Evolutionary conservation across 495 filamentous ascomycete genomes (phyloP).

Genomic region (Lepraria neglecta): DNA sequence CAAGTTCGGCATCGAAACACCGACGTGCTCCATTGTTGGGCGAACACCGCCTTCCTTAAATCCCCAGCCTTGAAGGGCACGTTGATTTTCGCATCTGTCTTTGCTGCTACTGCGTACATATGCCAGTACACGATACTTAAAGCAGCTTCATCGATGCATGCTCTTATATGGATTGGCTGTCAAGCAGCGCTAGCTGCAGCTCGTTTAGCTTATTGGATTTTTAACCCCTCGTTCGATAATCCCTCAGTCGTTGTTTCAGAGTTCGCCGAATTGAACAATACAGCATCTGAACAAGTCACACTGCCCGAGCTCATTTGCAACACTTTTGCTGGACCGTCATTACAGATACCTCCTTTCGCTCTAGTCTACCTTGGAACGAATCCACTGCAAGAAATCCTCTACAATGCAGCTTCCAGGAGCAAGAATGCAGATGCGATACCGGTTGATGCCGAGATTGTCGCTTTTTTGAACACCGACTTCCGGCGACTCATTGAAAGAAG

Average conservation of each 20-base stretch:
- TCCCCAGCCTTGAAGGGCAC: background rate
- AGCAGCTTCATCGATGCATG: slow-evolving; percentile 2
- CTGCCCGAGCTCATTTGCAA: slow-evolving; percentile 10
- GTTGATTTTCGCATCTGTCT: background rate
- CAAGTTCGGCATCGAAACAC: background rate
- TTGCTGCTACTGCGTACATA: slow-evolving; percentile 10
- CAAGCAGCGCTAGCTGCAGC: slow-evolving; percentile 11
- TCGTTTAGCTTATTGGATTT: slow-evolving; percentile 7
- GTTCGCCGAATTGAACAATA: slow-evolving; percentile 3
- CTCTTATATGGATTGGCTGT: slow-evolving; percentile 9
- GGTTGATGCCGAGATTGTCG: slow-evolving; percentile 1
- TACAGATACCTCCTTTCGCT: background rate
- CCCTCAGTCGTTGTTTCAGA: background rate
- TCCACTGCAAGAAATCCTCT: background rate
- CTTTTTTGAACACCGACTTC: background rate
- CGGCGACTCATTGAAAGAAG: background rate
- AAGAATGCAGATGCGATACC: slow-evolving; percentile 1
- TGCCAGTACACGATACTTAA: slow-evolving; percentile 11
- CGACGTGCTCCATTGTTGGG: background rate
- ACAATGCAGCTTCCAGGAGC: background rate
- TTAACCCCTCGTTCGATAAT: slow-evolving; percentile 4
- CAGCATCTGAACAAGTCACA: slow-evolving; percentile 6
- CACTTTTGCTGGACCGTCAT: background rate
- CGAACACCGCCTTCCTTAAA: background rate
- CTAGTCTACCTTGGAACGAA: background rate